Evolutionary conservation across 768 basidiomycete species (phyloP), one percentile per base, ranked within the genome.

Genomic region (Lyophyllum atratum): DNA sequence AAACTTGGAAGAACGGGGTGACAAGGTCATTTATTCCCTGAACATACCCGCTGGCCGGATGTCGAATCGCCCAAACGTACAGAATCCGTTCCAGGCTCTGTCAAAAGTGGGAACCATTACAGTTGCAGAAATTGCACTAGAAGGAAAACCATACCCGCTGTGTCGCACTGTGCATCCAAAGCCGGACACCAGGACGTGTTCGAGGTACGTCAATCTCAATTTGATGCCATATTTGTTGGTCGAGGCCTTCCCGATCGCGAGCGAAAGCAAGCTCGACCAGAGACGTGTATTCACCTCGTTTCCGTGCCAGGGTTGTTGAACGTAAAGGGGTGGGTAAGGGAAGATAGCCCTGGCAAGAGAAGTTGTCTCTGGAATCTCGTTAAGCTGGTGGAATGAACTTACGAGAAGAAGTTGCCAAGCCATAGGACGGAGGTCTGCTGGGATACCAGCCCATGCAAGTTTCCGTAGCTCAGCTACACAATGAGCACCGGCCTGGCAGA

Each of bases 21-120:
- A 88, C 97, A 33, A 99, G 87, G 70, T 99, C 97, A 71, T 99
- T 98, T 73, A 99, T 99, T 24, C 97, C 97, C 72, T 99, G 97
- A 5, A 99, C 97, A 72, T 99, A 98, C 10, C 97, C 97, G 58
- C 92, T 95, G 4, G 97, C 96, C 0, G 97, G 97, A 76, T 98
- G 97, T 62, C 97, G 85, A 67, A 98, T 97, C 12, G 97, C 97
- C 96, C 97, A 98, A 17, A 99, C 95, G 64, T 98, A 99, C 29
- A 99, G 76, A 57, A 99, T 94, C 49, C 95, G 83, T 74, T 98
- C 97, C 39, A 99, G 77, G 65, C 92, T 87, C 94, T 96, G 73
- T 56, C 59, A 59, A 61, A 63, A 62, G 52, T 44, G 64, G 54
- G 59, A 56, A 64, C 52, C 43, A 50, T 56, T 43, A 44, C 29